These are phyloP conservation scores for Cupressus sempervirens DNA, from an alignment of 75 land plant genomes.

Conservation along the genomic window DNA sequence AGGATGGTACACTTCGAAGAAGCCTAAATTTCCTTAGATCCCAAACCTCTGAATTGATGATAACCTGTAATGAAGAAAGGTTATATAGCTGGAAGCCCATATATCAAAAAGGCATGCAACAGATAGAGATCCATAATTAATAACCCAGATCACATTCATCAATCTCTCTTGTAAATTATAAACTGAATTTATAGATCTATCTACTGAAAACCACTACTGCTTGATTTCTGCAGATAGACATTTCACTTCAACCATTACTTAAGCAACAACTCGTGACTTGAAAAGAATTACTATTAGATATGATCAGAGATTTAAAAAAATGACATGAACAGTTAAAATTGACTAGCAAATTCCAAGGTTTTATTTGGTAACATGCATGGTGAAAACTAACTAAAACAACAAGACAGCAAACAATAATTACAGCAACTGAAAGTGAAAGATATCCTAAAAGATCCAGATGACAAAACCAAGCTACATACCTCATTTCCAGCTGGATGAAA, in stretches of 20 bases:
- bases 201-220: neutral
- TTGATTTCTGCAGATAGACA: neutral
- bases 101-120: neutral
- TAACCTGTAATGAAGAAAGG: conserved; percentile 55
- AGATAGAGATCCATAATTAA: neutral
- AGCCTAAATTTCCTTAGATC: conserved; percentile 84
- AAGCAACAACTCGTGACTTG: too few species aligned
- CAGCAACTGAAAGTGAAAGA: neutral
- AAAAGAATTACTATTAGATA: neutral
- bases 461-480: conserved; percentile 38
- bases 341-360: neutral
- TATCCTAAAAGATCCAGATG: neutral
- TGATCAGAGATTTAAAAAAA: neutral
- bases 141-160: neutral
- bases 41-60: conserved; percentile 99
- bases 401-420: neutral
- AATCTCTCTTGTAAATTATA: neutral
- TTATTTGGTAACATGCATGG: neutral
- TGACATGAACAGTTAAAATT: neutral
- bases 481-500: conserved; percentile 99
- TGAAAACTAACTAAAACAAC: neutral
- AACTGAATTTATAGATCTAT: neutral
- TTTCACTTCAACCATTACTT: neutral
- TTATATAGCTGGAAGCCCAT: neutral
- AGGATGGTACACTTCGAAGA: conserved; percentile 84